Evolutionary conservation across 2,329 filamentous ascomycete genomes (phyloP).

Genomic region (Ustulina deusta): DNA sequence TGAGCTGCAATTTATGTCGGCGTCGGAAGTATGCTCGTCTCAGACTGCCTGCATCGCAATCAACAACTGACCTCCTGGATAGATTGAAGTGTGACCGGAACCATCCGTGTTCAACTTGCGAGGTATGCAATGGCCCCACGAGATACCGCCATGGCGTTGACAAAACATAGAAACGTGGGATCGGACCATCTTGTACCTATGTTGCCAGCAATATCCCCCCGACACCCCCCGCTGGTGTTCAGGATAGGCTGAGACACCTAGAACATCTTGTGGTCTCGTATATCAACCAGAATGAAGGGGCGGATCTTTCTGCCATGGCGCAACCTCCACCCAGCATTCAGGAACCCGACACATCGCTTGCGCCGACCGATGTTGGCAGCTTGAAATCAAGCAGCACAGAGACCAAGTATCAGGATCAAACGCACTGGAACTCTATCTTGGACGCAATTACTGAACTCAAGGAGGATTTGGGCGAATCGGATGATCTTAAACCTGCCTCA

Average conservation of each 20-base stretch:
- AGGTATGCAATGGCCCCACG: slow-evolving; percentile 16
- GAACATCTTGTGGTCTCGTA: slow-evolving; percentile 40
- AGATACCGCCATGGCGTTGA: background rate
- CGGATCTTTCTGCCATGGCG: background rate
- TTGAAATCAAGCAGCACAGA: slow-evolving; percentile 38
- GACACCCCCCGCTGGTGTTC: slow-evolving; percentile 21
- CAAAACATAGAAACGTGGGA: slow-evolving; percentile 38
- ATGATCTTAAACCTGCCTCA: slow-evolving; percentile 8
- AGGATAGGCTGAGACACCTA: slow-evolving; percentile 39
- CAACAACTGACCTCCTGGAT: slow-evolving; percentile 14
- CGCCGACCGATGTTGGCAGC: slow-evolving; percentile 36
- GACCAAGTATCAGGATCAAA: slow-evolving; percentile 41
- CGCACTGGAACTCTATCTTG: slow-evolving; percentile 42
- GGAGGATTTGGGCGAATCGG: slow-evolving; percentile 33
- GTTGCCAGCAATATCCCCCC: slow-evolving; percentile 17
- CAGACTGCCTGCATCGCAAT: background rate
- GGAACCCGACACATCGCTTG: slow-evolving; percentile 17
- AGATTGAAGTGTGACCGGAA: slow-evolving; percentile 43
- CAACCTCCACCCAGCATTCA: slow-evolving; percentile 11
- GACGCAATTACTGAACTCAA: slow-evolving; percentile 41
- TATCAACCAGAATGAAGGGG: slow-evolving; percentile 33
- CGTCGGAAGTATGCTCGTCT: slow-evolving; percentile 39
- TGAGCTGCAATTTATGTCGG: slow-evolving; percentile 43
- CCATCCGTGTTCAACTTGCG: slow-evolving; percentile 41
- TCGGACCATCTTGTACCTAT: slow-evolving; percentile 38